phyloP scores from a whole-genome alignment of 2,329 filamentous ascomycete species.

The Tolypocladium paradoxum region DNA sequence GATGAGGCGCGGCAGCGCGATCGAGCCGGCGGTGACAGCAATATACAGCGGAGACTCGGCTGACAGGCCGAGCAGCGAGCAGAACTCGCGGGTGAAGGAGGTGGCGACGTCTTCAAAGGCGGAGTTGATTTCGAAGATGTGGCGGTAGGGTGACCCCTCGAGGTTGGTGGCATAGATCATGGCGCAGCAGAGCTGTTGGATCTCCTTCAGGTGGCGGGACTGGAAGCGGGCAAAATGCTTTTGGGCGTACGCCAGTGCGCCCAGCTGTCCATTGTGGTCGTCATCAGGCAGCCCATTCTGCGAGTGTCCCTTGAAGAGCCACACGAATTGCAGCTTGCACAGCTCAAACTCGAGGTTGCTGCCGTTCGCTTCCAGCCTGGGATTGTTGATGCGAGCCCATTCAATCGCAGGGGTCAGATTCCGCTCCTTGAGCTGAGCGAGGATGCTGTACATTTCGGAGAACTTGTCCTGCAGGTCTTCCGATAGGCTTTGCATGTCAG shows the following conservation, averaged over 20 bases:
- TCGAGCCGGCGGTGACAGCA: constrained; percentile 82
- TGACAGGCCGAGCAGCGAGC: constrained; percentile 77
- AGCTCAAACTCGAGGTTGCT: constrained; percentile 95
- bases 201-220: constrained; percentile 63
- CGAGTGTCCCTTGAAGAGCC: constrained; percentile 61
- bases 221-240: constrained; percentile 66
- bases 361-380: constrained; percentile 64
- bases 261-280: constrained; percentile 41
- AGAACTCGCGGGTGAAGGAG: constrained; percentile 93
- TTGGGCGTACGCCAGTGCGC: constrained; percentile 67
- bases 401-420: constrained; percentile 76
- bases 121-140: constrained; percentile 62
- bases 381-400: constrained; percentile 68
- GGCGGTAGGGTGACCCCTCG: constrained; percentile 63
- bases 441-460: constrained; percentile 79
- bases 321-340: constrained; percentile 79
- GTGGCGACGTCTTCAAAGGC: constrained; percentile 75
- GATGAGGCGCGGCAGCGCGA: constrained; percentile 78
- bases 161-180: constrained; percentile 73
- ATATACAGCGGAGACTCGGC: constrained; percentile 90
- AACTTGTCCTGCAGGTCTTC: constrained; percentile 68
- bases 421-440: constrained; percentile 62
- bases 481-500: constrained; percentile 15
- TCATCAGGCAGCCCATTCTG: constrained; percentile 46
- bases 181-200: constrained; percentile 70